phyloP scores from a whole-genome alignment of 495 filamentous ascomycete genomes.

The Aspergillus cristatus region DNA sequence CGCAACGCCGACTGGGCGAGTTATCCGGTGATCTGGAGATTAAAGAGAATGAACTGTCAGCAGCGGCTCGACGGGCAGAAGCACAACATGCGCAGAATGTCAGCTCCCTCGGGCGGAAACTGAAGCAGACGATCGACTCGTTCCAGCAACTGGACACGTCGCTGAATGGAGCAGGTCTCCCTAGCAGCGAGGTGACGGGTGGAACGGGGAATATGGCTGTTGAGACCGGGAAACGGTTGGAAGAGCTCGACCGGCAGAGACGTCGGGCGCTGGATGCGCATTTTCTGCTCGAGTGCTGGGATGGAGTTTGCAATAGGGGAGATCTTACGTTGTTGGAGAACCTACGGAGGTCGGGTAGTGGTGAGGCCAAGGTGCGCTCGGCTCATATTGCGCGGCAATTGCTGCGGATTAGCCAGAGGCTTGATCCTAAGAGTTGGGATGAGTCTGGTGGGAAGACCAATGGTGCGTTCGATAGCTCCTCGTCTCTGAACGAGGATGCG shows the following conservation, averaged over 20 bases:
- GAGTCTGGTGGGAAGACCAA: slow-evolving; percentile 52
- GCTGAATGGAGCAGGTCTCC: slow-evolving; percentile 43
- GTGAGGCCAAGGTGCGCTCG: slow-evolving; percentile 79
- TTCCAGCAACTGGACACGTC: slow-evolving; percentile 84
- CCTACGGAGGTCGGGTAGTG: slow-evolving; percentile 64
- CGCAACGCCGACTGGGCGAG: slow-evolving; percentile 64
- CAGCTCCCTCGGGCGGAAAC: slow-evolving; percentile 71
- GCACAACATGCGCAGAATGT: slow-evolving; percentile 83
- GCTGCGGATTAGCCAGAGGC: slow-evolving; percentile 74
- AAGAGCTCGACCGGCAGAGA: slow-evolving; percentile 88
- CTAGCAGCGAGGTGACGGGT: slow-evolving; percentile 45
- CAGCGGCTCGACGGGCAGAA: slow-evolving; percentile 83
- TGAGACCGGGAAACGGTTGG: slow-evolving; percentile 87
- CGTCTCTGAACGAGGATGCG: slow-evolving; percentile 28
- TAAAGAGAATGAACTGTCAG: slow-evolving; percentile 81
- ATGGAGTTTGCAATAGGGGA: slow-evolving; percentile 79
- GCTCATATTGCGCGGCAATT: slow-evolving; percentile 85
- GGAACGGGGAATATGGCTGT: slow-evolving; percentile 75
- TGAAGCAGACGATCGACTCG: slow-evolving; percentile 81
- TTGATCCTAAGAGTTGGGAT: slow-evolving; percentile 67
- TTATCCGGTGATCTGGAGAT: slow-evolving; percentile 80
- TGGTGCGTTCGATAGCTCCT: slow-evolving; percentile 33
- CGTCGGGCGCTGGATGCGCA: slow-evolving; percentile 85
- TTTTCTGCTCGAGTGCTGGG: slow-evolving; percentile 93
- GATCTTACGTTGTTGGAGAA: slow-evolving; percentile 74